Evolutionary conservation across 1,284 basidiomycete species (phyloP).

Genomic region (Ustilago xerochloae): DNA sequence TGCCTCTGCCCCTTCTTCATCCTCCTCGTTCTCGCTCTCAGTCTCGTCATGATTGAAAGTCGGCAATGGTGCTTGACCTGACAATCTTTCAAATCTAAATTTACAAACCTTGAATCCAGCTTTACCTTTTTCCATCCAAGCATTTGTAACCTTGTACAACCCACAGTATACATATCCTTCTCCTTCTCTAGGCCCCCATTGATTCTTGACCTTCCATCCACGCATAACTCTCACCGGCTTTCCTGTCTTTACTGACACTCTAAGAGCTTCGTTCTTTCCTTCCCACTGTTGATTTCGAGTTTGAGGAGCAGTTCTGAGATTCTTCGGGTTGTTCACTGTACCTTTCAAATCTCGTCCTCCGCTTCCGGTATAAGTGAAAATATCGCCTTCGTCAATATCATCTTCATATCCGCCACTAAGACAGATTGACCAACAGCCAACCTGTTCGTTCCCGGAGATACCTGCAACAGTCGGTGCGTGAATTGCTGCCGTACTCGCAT

Average conservation of each 20-base stretch:
- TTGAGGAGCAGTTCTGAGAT: conserved; percentile 86
- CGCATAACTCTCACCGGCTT: conserved; percentile 84
- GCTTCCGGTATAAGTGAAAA: conserved; percentile 75
- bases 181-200: conserved; percentile 64
- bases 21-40: neutral
- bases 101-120: conserved; percentile 42
- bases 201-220: conserved; percentile 78
- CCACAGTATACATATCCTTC: conserved; percentile 83
- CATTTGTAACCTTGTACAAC: conserved; percentile 76
- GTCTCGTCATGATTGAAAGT: conserved; percentile 17
- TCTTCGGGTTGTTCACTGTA: conserved; percentile 76
- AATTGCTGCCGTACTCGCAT: conserved; percentile 43
- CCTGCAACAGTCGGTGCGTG: conserved; percentile 78
- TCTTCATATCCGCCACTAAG: conserved; percentile 84
- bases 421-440: conserved; percentile 81
- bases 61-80: conserved; percentile 30
- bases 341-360: conserved; percentile 84
- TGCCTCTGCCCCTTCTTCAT: neutral
- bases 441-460: conserved; percentile 74
- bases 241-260: conserved; percentile 76
- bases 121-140: conserved; percentile 37
- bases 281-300: conserved; percentile 82
- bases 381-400: conserved; percentile 82
- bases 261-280: conserved; percentile 77
- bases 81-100: conserved; percentile 28